Base-by-base conservation (phyloP, 2,329 filamentous ascomycete genomes). In the Blastomyces parvus region DNA sequence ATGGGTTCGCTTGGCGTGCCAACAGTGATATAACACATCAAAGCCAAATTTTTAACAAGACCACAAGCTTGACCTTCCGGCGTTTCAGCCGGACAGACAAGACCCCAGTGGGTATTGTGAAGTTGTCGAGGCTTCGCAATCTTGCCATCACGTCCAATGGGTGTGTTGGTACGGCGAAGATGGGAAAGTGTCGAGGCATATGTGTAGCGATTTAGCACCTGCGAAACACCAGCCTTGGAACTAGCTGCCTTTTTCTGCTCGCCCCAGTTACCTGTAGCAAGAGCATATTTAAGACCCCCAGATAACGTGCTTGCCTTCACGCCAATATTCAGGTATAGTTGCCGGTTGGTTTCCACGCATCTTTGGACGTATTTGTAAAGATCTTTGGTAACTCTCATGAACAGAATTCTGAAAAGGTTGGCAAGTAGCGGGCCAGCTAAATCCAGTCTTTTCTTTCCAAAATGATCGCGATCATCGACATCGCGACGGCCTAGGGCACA, bases 11-110 rank as follows among this genome's bases (percentile, higher is more conserved):
- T 90, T 19, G 92, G 91, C 38, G 91, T 95, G 70, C 93, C 93
- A 59, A 97, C 92, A 71, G 91, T 97, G 72, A 99, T 92, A 71
- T 96, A 97, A 74, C 94, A 97, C 93, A 99, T 97, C 61, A 99
- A 82, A 6, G 94, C 92, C 74, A 99, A 74, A 72, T 99, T 99
- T 82, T 99, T 99, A 77, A 99, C 94, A 67, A 99, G 81, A 79
- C 94, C 94, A 80, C 94, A 99, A 77, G 94, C 94, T 76, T 99
- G 94, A 67, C 94, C 94, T 84, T 99, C 94, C 30, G 94, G 94
- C 19, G 94, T 99, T 76, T 99, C 94, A 38, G 94, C 93, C 38
- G 94, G 94, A 76, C 94, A 99, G 22, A 99, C 93, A 70, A 97
- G 80, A 66, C 94, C 94, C 94, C 94, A 99, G 74, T 99, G 94